Conservation (phyloP, 2,329 filamentous ascomycete genomes). For the Magnaporthales sp. region DNA sequence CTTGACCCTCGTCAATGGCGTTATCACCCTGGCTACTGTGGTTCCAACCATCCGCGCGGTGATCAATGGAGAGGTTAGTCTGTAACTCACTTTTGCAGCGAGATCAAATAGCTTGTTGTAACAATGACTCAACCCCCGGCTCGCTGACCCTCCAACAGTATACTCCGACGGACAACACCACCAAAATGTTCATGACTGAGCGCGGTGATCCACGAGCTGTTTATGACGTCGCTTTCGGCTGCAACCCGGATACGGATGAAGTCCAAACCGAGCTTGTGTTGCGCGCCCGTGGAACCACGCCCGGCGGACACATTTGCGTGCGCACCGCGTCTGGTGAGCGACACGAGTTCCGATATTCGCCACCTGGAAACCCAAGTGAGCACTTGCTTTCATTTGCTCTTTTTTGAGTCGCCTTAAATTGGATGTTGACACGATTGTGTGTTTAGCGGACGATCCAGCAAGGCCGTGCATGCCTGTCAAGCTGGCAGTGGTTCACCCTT, state of each 20-base stretch:
- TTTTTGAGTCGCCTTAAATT: no score
- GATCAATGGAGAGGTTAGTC: conserved; percentile 37
- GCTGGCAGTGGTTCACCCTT: neutral
- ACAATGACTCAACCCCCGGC: no score
- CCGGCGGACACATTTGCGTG: conserved; percentile 30
- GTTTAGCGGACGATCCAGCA: neutral
- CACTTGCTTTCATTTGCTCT: no score
- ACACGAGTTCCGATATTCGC: conserved; percentile 34
- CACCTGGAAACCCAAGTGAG: conserved; percentile 27
- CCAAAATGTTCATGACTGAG: conserved; percentile 38
- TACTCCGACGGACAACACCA: conserved; percentile 31
- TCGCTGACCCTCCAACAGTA: no score
- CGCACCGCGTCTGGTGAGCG: conserved; percentile 24
- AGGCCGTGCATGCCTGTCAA: conserved; percentile 3
- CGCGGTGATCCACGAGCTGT: conserved; percentile 31
- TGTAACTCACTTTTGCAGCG: no score
- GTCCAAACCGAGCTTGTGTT: conserved; percentile 28
- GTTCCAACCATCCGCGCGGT: conserved; percentile 22
- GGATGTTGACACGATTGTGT: neutral
- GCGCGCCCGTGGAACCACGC: conserved; percentile 14
- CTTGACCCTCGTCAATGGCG: conserved; percentile 27
- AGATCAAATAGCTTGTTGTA: no score
- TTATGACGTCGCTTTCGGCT: conserved; percentile 29
- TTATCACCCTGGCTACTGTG: conserved; percentile 20
- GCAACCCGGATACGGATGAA: conserved; percentile 29